A percentile compares a stretch with the other conserved stretches of the same genome.
Evolutionary conservation across 495 filamentous ascomycete genomes (phyloP).

Genomic region (Poronia punctata): DNA sequence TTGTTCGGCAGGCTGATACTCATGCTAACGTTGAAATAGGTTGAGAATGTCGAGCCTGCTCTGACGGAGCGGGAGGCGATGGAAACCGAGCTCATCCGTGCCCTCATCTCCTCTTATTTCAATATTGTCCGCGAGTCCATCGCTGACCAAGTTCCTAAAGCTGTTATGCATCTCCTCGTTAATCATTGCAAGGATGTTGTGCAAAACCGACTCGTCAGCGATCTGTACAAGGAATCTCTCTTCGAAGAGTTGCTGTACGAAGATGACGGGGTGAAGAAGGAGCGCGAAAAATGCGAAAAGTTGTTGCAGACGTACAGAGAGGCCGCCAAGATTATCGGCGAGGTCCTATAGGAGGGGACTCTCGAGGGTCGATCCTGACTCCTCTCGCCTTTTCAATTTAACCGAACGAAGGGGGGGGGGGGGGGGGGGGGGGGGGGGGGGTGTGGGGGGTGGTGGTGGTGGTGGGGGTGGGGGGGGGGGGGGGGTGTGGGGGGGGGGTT

Average conservation of each 20-base stretch:
- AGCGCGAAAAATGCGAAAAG: constrained; percentile 96
- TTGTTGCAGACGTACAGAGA: constrained; percentile 90
- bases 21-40: constrained; percentile 30
- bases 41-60: constrained; percentile 60
- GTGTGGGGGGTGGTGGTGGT: constrained; percentile 8
- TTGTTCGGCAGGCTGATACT: no score
- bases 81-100: constrained; percentile 94
- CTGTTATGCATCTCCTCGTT: constrained; percentile 96
- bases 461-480: constrained; percentile 2
- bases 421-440: constrained; percentile 1
- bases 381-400: background rate
- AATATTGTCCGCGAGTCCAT: constrained; percentile 97
- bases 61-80: constrained; percentile 92
- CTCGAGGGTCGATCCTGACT: background rate
- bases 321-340: constrained; percentile 93
- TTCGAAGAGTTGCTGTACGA: constrained; percentile 94
- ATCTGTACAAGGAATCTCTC: constrained; percentile 88
- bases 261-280: constrained; percentile 93
- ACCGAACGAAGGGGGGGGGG: background rate
- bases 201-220: constrained; percentile 91
- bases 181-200: constrained; percentile 97
- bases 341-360: constrained; percentile 66
- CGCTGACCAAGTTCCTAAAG: constrained; percentile 96
- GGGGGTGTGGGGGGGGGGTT: background rate
- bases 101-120: constrained; percentile 95